Base-by-base conservation (phyloP, 805 yeast genomes). In the Saccharomyces mikatae region DNA sequence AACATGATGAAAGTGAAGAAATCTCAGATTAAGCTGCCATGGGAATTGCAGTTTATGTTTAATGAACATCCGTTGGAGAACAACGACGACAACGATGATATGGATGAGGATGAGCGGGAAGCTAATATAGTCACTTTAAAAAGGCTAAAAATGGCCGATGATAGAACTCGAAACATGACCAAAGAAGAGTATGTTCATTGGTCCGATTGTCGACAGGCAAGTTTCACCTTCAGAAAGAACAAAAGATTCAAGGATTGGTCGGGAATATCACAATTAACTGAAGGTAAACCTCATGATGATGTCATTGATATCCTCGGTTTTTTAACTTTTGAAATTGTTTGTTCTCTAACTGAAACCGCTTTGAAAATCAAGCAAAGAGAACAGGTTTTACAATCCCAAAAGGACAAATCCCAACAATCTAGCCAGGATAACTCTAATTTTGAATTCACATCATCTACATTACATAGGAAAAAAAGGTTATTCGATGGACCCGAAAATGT, bases 191-290 rank as follows among this genome's bases (percentile, higher is more conserved):
- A 94, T 65, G 99, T 91, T 17, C 99, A 94, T 68, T 94, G 98
- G 97, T 88, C 96, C 11, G 99, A 94, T 66, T 94, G 99, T 71
- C 81, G 99, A 58, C 99, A 94, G 70, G 98, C 98, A 1, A 85
- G 95, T 56, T 94, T 94, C 69, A 94, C 99, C 0, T 94, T 90
- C 64, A 79, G 97, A 61, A 94, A 94, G 68, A 87, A 87, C n/a
- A 90, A 90, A 68, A 75, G 97, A 64, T 94, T 94, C 68, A 80
- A 92, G 65, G 99, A 94, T 63, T 94, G 99, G 99, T 92, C 96
- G 17, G 96, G 94, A 11, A 81, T 92, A 47, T 72, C 89, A 0
- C 85, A 82, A 52, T 73, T 94, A 46, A 85, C 96, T 4, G 99
- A 94, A 58, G 82, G 92, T 22, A 81, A 92, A 63, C 96, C 98